Conservation (phyloP, 345 rosid species). For the Ailanthus altissimus region DNA sequence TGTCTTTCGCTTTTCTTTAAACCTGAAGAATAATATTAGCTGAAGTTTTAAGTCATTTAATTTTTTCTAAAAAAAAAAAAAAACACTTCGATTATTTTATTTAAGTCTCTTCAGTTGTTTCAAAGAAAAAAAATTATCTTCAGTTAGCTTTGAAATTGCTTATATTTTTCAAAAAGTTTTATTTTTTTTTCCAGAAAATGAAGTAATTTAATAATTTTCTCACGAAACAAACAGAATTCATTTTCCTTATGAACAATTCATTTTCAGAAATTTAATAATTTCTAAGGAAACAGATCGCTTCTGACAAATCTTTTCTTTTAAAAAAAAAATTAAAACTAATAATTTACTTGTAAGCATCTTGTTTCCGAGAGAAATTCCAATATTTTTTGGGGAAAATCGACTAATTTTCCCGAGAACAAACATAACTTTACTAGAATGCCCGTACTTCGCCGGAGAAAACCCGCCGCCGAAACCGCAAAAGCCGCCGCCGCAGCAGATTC, state of each 20-base stretch:
- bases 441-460: constrained; percentile 29
- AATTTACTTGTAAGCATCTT: not conserved
- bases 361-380: not conserved
- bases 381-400: not conserved
- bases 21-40: too few species aligned
- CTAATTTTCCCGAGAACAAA: not conserved
- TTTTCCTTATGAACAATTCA: too few species aligned
- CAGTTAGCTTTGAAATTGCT: too few species aligned
- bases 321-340: not conserved
- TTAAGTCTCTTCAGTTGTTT: too few species aligned
- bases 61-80: too few species aligned
- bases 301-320: not conserved
- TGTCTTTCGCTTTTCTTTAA: too few species aligned
- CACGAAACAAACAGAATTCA: not conserved
- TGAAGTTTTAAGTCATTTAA: too few species aligned
- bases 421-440: constrained; percentile 15
- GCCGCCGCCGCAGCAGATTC: constrained; percentile 2
- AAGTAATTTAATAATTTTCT: not conserved
- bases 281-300: not conserved
- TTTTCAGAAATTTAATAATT: too few species aligned
- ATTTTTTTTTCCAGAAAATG: not conserved
- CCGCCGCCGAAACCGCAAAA: constrained; percentile 4
- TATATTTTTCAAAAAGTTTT: too few species aligned
- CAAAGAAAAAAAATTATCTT: too few species aligned
- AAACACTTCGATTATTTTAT: too few species aligned